phyloP scores from a whole-genome alignment of 768 basidiomycete genomes.

The Phallus indusiatus region DNA sequence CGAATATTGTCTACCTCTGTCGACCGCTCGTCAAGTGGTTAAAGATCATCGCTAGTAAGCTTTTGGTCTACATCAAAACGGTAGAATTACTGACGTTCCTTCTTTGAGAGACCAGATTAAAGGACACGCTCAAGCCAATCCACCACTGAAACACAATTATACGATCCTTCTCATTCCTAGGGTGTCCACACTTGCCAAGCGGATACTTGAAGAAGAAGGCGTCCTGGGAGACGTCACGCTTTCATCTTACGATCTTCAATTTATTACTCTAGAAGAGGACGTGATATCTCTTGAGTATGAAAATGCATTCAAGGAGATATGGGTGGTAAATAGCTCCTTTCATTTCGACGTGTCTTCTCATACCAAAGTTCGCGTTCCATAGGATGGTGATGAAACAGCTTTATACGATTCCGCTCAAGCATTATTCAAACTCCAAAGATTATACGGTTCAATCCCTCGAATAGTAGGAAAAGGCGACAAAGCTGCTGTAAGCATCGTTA shows the following conservation, averaged over 20 bases:
- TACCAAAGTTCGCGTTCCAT: background rate
- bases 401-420: conserved; percentile 87
- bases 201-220: conserved; percentile 92
- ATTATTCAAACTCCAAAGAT: conserved; percentile 68
- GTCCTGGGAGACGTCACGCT: conserved; percentile 91
- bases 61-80: background rate
- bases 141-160: conserved; percentile 62
- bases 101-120: conserved; percentile 77
- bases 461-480: conserved; percentile 90
- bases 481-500: conserved; percentile 45
- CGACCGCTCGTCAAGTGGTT: conserved; percentile 78
- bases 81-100: conserved; percentile 18
- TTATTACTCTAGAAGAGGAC: conserved; percentile 90
- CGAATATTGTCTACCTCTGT: conserved; percentile 90
- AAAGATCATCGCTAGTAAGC: conserved; percentile 84
- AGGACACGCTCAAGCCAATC: conserved; percentile 53
- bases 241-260: conserved; percentile 81
- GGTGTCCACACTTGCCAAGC: conserved; percentile 73
- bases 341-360: background rate
- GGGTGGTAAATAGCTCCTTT: conserved; percentile 55
- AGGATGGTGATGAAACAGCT: conserved; percentile 92
- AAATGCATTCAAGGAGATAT: conserved; percentile 77
- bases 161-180: conserved; percentile 85
- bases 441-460: conserved; percentile 85
- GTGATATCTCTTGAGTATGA: conserved; percentile 86